Evolutionary conservation across 805 yeast genomes (phyloP).

Genomic region (Maudiozyma saulgeensis): DNA sequence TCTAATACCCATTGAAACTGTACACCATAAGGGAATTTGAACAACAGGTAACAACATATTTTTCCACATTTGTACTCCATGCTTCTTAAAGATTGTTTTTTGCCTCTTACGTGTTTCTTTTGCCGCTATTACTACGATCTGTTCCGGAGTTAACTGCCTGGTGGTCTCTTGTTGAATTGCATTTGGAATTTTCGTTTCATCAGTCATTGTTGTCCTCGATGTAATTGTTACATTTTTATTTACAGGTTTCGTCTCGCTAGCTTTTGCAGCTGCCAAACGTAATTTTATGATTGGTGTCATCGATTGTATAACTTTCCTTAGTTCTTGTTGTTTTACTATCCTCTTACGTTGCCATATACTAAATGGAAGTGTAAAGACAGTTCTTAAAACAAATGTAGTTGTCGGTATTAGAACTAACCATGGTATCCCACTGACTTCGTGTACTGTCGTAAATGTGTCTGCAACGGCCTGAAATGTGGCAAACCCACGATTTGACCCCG

Average conservation of each 20-base stretch:
- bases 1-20: slow-evolving; percentile 66
- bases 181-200: slow-evolving; percentile 18
- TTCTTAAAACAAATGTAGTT: slow-evolving; percentile 56
- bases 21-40: slow-evolving; percentile 83
- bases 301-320: slow-evolving; percentile 64
- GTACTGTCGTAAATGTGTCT: slow-evolving; percentile 29
- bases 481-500: not conserved
- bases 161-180: slow-evolving; percentile 12
- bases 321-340: slow-evolving; percentile 56
- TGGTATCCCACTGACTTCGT: slow-evolving; percentile 53
- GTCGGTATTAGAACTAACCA: slow-evolving; percentile 80
- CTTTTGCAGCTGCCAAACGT: slow-evolving; percentile 34
- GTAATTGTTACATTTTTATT: slow-evolving; percentile 9
- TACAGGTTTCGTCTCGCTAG: slow-evolving; percentile 3
- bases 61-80: slow-evolving; percentile 74
- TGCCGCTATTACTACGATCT: slow-evolving; percentile 60
- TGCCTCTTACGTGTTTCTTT: slow-evolving; percentile 76
- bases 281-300: slow-evolving; percentile 65
- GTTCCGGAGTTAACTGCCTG: slow-evolving; percentile 53
- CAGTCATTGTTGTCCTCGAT: slow-evolving; percentile 4
- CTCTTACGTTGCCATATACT: slow-evolving; percentile 65
- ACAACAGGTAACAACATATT: slow-evolving; percentile 63
- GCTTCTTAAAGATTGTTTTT: slow-evolving; percentile 52
- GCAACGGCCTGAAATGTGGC: slow-evolving; percentile 17
- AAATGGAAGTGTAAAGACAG: slow-evolving; percentile 64